A percentile compares a stretch with the other conserved stretches of the same genome.
Evolutionary conservation across 768 basidiomycete genomes (phyloP).

Genomic region (Gelatoporia subvermispora): DNA sequence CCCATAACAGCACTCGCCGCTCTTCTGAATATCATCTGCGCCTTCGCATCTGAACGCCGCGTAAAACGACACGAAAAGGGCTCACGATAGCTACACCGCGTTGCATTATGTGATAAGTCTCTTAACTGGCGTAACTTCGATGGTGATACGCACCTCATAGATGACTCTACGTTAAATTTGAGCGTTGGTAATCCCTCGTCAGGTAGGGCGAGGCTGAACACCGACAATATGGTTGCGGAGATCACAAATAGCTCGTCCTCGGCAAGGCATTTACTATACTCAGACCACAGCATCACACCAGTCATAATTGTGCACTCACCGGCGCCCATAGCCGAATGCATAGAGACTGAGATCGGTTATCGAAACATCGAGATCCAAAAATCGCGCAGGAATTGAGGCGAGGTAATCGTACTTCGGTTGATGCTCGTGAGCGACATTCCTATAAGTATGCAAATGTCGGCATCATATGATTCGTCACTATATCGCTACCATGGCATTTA

Average conservation of each 20-base stretch:
- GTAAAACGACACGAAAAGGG: too few relatives aligned
- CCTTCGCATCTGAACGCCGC: too few relatives aligned
- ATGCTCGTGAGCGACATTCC: constrained; percentile 9
- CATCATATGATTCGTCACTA: constrained; percentile 6
- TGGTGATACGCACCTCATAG: too few relatives aligned
- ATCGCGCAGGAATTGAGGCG: constrained; percentile 17
- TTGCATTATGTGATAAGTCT: too few relatives aligned
- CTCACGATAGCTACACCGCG: too few relatives aligned
- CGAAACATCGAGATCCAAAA: constrained; percentile 1
- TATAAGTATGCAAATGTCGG: too few relatives aligned
- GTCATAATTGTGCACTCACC: neutral
- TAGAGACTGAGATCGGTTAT: constrained; percentile 1
- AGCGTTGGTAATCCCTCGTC: too few relatives aligned
- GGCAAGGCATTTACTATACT: constrained; percentile 4
- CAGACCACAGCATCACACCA: neutral
- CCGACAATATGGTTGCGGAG: constrained; percentile 6
- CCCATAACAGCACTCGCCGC: too few relatives aligned
- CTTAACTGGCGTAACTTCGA: too few relatives aligned
- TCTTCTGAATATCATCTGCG: too few relatives aligned
- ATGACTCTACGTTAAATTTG: too few relatives aligned
- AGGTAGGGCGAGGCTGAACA: constrained; percentile 7
- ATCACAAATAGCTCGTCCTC: constrained; percentile 13
- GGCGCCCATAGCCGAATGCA: constrained; percentile 12
- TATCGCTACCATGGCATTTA: constrained; percentile 13
- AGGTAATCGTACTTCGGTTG: constrained; percentile 7